Evolutionary conservation across 1,284 basidiomycete genomes (phyloP).

Genomic region (Ganoderma boninense): DNA sequence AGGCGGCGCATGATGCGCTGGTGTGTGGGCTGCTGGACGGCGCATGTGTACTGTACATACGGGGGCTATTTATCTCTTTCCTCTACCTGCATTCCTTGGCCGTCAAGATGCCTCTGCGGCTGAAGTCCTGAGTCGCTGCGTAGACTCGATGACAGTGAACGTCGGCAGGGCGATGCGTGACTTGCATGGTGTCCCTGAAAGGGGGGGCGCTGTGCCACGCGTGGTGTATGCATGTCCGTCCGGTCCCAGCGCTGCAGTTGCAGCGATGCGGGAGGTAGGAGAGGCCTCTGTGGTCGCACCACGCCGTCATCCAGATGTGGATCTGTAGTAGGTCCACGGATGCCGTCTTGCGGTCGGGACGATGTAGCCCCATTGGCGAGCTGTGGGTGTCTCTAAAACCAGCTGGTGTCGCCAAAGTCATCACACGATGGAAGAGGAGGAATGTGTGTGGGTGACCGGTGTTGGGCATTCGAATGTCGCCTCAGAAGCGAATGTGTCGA

Average conservation of each 20-base stretch:
- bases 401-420: not conserved
- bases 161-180: not conserved
- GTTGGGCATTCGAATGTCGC: conserved; percentile 26
- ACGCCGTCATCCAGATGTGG: not conserved
- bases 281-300: not conserved
- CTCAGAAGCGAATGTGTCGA: conserved; percentile 18
- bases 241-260: not conserved
- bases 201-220: not conserved
- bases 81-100: conserved; percentile 1
- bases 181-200: not conserved
- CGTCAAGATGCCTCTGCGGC: not conserved
- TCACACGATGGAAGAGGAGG: conserved; percentile 24
- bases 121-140: not conserved
- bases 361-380: not conserved
- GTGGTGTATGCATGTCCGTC: not conserved
- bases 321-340: not conserved
- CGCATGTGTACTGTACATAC: conserved; percentile 34
- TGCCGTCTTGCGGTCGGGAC: not conserved
- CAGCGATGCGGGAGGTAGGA: not conserved
- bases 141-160: not conserved
- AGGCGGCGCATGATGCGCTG: conserved; percentile 65
- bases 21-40: conserved; percentile 17
- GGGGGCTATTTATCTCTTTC: conserved; percentile 32
- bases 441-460: conserved; percentile 21
- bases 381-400: not conserved